Evolutionary conservation across 73 alveolate genomes (phyloP), one percentile per base, ranked within the genome.

Genomic region (Tetrahymena thermophila): DNA sequence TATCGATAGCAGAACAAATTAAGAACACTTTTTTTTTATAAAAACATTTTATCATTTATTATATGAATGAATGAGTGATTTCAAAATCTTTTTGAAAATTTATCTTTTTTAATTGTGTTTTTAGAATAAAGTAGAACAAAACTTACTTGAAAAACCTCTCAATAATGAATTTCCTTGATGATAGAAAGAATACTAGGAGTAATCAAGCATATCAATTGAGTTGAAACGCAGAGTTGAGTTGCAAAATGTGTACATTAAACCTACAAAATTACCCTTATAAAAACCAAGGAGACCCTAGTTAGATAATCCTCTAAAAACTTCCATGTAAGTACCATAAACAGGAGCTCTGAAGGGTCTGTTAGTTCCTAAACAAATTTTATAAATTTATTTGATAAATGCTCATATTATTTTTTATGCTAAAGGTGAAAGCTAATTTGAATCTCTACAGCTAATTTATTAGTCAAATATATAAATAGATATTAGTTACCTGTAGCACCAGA

Each of bases 301-400:
- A 35, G 93, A 84, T 50, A 97, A 95, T 28, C 98, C 98, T 44
- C 94, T 37, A 13, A 96, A 43, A 84, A 97, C 94, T 93, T 97
- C 98, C 43, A 71, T 37, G 93, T 96, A 96, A 58, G 96, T 43
- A 21, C 94, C 93, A 58, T 96, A 97, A 16, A 97, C 96, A 43
- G 99, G 98, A 28, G 99, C 98, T 94, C 98, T 96, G 93, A 94
- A 96, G 11, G 98, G 98, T 44, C 93, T 95, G 58, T 97, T 96
- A 19, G 43, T 55, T 31, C 98, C 98, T 28, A 95, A 97, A 84
- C 37, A 93, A 58, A 58, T 58, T 17, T 58, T 8, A 71, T 19
- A 3, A 31, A n/a, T 28, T 71, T 89, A 44, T 40, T 40, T 40
- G 4, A 8, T 40, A 6, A 6, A 40, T 40, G 0, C 10, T 40